Base-by-base conservation (phyloP, 257 asterid species). In the Nemophila menziesii region DNA sequence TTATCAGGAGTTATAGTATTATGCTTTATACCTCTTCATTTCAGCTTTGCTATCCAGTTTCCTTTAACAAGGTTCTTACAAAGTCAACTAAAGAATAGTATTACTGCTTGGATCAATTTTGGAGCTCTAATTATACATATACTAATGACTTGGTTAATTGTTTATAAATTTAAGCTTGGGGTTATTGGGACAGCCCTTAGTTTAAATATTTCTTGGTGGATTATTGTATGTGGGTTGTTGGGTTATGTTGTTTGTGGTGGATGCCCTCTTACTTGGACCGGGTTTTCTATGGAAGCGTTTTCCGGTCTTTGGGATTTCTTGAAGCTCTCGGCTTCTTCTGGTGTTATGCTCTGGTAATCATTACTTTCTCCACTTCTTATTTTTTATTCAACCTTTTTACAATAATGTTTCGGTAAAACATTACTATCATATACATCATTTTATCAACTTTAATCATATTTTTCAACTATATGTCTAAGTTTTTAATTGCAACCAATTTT, bases 21-120 rank as follows among this genome's bases (percentile, higher is more conserved):
- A 19, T 72, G 74, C 45, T 69, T 77, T 49, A 73, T 87, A 16
- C 97, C 93, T 0, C 49, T 80, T 1, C 97, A 87, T 41, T 87
- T 87, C 72, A 56, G 82, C 79, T 75, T 80, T 47, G 92, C 81
- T 5, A 11, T 87, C 2, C 76, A 61, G 48, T 71, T 87, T 8
- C 97, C 97, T 8, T 10, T 87, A 33, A 89, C 77, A 71, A 56
- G 95, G 48, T 87, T 87, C 39, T 42, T 87, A 67, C 97, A 87
- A 70, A 67, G 95, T 41, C 97, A 83, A 73, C 67, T 83, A 42
- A 83, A 87, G 70, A 87, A 84, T 45, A 16, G 37, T 16, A 73
- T 70, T 13, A 73, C 70, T 1, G 93, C 95, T 2, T 72, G 76
- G 66, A 67, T 64, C 4, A 62, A 65, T 14, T 20, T 83, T 13